Evolutionary conservation across 371 early-diverging fungal species (phyloP).

Genomic region (Circinella minor): DNA sequence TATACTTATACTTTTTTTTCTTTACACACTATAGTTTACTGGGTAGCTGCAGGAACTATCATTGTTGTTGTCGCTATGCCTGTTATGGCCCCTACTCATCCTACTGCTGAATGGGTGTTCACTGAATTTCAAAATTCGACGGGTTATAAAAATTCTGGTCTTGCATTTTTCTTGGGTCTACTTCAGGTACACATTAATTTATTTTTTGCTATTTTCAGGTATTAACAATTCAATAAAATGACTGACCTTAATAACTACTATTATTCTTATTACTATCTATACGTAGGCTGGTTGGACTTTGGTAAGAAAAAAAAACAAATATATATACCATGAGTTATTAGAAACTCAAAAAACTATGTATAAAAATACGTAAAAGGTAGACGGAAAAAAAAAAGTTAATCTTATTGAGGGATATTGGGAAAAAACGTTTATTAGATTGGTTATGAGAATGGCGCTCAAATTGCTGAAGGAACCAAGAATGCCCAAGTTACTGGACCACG

Average conservation of each 20-base stretch:
- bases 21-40: constrained; percentile 23
- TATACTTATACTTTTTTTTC: too few species aligned
- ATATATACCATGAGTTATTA: background rate
- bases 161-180: constrained; percentile 43
- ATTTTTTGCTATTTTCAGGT: too few species aligned
- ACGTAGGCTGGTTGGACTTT: constrained; percentile 35
- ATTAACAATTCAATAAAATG: too few species aligned
- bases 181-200: constrained; percentile 19
- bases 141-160: constrained; percentile 33
- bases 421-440: constrained; percentile 25
- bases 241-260: too few species aligned
- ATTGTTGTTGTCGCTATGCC: constrained; percentile 40
- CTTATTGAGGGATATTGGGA: background rate
- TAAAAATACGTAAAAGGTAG: too few species aligned
- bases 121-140: constrained; percentile 40
- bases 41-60: constrained; percentile 40
- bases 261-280: too few species aligned
- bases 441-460: constrained; percentile 44
- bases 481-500: constrained; percentile 43
- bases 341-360: background rate
- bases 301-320: constrained; percentile 6
- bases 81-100: constrained; percentile 40
- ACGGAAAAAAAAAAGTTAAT: too few species aligned
- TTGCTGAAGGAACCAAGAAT: constrained; percentile 45
- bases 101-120: constrained; percentile 43